phyloP scores from a whole-genome alignment of 352 stramenopile species.

The Phytophthora fragariaefolia region DNA sequence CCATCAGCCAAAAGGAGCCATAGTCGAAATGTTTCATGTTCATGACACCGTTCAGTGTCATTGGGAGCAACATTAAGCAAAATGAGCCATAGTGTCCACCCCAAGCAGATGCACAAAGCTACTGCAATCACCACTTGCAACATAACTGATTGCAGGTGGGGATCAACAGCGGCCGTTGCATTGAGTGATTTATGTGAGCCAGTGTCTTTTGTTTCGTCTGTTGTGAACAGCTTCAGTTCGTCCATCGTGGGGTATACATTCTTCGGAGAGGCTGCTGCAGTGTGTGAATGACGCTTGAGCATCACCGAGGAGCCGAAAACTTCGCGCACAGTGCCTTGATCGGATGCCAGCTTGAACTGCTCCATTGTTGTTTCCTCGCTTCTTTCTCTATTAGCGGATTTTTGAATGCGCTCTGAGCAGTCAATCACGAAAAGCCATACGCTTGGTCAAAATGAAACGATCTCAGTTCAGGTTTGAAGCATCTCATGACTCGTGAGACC shows the following conservation, averaged over 20 bases:
- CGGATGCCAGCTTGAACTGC: too few species aligned
- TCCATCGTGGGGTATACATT: not conserved
- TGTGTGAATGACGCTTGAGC: not conserved
- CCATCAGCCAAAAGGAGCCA: slow-evolving; percentile 34
- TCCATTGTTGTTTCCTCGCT: too few species aligned
- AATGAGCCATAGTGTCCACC: slow-evolving; percentile 35
- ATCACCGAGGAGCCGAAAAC: not conserved
- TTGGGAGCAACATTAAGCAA: slow-evolving; percentile 32
- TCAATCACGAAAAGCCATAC: too few species aligned
- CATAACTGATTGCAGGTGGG: not conserved
- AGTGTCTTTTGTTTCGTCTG: not conserved
- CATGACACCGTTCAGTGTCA: slow-evolving; percentile 31
- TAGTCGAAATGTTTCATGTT: slow-evolving; percentile 26
- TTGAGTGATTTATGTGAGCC: not conserved
- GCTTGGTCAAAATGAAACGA: too few species aligned
- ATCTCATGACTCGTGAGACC: too few species aligned
- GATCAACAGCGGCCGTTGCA: too few species aligned
- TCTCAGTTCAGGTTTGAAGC: too few species aligned
- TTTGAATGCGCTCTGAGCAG: too few species aligned
- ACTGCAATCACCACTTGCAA: not conserved
- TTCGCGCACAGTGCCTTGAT: not conserved
- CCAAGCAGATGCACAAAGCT: slow-evolving; percentile 2
- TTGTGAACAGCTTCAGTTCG: not conserved
- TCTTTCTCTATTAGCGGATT: too few species aligned
- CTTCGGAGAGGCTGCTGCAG: not conserved